A percentile compares a stretch with the other conserved stretches of the same genome.
Conservation (phyloP, 73 alveolate species). For the Durusdinium trenchii region DNA sequence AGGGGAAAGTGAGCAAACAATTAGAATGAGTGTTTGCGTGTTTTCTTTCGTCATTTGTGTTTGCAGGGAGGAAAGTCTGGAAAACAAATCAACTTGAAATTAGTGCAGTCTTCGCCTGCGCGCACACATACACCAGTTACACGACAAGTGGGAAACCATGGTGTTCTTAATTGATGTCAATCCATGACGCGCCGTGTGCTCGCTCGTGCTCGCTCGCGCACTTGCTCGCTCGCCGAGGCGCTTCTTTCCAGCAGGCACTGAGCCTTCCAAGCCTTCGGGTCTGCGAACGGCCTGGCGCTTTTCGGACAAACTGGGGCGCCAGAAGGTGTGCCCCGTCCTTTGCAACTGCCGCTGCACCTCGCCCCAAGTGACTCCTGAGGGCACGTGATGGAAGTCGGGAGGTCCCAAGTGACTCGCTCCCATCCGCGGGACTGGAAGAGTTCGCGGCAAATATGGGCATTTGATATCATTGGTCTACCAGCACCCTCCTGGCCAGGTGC, state of each 20-base stretch:
- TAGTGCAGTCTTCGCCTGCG: too few relatives aligned
- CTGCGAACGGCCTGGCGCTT: conserved; percentile 49
- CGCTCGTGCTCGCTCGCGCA: neutral
- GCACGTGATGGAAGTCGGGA: too few relatives aligned
- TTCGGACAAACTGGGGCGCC: conserved; percentile 79
- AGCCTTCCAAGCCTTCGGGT: conserved; percentile 38
- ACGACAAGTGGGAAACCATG: neutral
- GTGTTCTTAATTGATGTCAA: neutral
- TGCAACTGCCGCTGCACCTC: conserved; percentile 70
- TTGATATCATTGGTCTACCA: neutral
- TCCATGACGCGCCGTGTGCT: neutral
- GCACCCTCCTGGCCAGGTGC: too few relatives aligned
- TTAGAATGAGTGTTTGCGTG: too few relatives aligned
- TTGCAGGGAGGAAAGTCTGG: too few relatives aligned
- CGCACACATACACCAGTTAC: too few relatives aligned
- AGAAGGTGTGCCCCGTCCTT: conserved; percentile 51
- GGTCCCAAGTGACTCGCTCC: too few relatives aligned
- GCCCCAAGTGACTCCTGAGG: conserved; percentile 94
- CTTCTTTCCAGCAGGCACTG: conserved; percentile 61
- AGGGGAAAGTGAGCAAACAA: too few relatives aligned
- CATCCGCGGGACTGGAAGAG: too few relatives aligned
- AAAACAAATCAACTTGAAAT: too few relatives aligned
- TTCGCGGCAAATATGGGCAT: neutral
- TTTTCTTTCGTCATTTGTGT: too few relatives aligned
- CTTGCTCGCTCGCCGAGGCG: neutral